Evolutionary conservation across 2,329 filamentous ascomycete genomes (phyloP).

Genomic region (Fusarium guadeloupense): DNA sequence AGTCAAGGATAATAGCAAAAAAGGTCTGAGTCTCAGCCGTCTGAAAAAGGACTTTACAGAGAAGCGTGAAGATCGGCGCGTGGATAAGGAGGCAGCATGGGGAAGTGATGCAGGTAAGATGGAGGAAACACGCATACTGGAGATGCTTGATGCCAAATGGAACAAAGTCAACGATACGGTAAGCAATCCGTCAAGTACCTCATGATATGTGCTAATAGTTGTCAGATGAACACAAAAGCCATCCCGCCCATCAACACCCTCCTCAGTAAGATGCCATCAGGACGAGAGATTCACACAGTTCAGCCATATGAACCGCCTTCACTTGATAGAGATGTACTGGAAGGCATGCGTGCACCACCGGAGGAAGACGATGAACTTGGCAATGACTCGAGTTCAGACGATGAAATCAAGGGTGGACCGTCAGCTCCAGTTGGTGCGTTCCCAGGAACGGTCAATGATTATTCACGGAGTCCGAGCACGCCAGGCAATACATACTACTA

Average conservation of each 20-base stretch:
- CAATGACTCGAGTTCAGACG: slow-evolving; percentile 52
- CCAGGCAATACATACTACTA: slow-evolving; percentile 53
- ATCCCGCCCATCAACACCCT: slow-evolving; percentile 78
- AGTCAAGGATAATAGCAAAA: slow-evolving; percentile 58
- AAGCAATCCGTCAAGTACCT: slow-evolving; percentile 43
- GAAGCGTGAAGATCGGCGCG: slow-evolving; percentile 78
- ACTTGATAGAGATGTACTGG: slow-evolving; percentile 72
- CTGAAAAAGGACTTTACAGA: slow-evolving; percentile 80
- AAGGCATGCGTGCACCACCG: slow-evolving; percentile 61
- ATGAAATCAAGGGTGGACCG: slow-evolving; percentile 46
- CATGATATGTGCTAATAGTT: slow-evolving; percentile 5
- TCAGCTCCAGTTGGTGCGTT: slow-evolving; percentile 58
- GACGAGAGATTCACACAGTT: slow-evolving; percentile 82
- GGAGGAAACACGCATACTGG: slow-evolving; percentile 85
- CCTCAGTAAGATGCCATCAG: slow-evolving; percentile 83
- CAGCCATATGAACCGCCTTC: slow-evolving; percentile 72
- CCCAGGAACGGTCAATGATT: slow-evolving; percentile 57
- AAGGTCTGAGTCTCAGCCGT: slow-evolving; percentile 66
- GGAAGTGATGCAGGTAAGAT: slow-evolving; percentile 84
- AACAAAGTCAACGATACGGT: slow-evolving; percentile 92
- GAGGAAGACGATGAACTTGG: slow-evolving; percentile 47
- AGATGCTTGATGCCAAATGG: slow-evolving; percentile 91
- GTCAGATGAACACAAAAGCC: slow-evolving; percentile 79
- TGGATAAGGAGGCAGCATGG: slow-evolving; percentile 79
- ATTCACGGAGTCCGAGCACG: slow-evolving; percentile 44